Evolutionary conservation across 371 early-diverging fungal species (phyloP).

Genomic region (Syncephalastrum monosporum): DNA sequence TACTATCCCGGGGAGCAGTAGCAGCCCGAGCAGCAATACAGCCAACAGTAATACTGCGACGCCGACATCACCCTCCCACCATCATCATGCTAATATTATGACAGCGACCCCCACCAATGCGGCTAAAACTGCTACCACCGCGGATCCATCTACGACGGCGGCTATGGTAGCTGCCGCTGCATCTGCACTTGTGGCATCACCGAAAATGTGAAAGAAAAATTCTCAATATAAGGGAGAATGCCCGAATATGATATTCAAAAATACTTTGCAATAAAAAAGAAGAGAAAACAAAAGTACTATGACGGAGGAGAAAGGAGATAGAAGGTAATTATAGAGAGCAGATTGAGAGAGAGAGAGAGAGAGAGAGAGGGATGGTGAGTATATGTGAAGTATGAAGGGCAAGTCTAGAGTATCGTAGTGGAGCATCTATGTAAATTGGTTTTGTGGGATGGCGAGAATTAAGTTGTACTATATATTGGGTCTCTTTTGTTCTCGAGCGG

Average conservation of each 20-base stretch:
- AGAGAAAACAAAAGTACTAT: slow-evolving; percentile 2
- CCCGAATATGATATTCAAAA: not conserved
- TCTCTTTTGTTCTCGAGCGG: too few species aligned
- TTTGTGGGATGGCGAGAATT: too few species aligned
- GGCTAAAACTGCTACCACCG: not conserved
- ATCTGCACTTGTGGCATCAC: not conserved
- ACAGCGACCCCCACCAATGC: too few species aligned
- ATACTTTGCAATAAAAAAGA: slow-evolving; percentile 1
- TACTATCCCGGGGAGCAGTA: too few species aligned
- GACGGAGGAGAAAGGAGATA: not conserved
- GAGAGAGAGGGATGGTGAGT: slow-evolving; percentile 3
- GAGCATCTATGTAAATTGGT: too few species aligned
- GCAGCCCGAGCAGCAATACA: too few species aligned
- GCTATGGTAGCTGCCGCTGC: slow-evolving; percentile 2
- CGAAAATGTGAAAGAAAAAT: too few species aligned
- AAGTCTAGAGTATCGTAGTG: too few species aligned
- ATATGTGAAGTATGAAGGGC: not conserved
- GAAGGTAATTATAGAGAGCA: not conserved
- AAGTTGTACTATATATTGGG: too few species aligned
- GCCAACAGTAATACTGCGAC: too few species aligned
- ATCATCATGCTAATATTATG: too few species aligned
- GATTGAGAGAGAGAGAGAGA: slow-evolving; percentile 1
- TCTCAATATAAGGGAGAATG: not conserved
- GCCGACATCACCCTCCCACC: too few species aligned
- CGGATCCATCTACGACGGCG: not conserved